Percentiles rank a stretch among this genome's conserved stretches.
Conservation (phyloP, 176 grass and related monocot species). For the Carex cristatella region DNA sequence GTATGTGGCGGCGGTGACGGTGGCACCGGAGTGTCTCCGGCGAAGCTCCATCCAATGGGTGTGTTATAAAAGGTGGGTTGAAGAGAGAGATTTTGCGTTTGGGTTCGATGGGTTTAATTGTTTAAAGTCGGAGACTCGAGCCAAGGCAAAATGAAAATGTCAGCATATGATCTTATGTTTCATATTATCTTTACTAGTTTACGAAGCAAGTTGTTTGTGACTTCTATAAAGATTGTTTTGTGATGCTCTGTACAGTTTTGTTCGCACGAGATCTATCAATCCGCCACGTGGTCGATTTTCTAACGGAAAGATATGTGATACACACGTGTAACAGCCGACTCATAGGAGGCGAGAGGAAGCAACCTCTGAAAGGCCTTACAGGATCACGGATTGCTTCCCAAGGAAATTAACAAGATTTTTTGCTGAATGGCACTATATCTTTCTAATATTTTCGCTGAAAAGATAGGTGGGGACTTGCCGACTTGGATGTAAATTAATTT, state of each 20-base stretch:
- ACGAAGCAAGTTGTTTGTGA: not conserved
- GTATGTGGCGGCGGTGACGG: not conserved
- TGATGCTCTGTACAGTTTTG: not conserved
- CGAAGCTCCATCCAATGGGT: conserved; percentile 15
- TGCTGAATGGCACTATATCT: not conserved
- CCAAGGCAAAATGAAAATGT: not conserved
- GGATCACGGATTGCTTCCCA: not conserved
- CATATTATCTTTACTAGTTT: too few species aligned
- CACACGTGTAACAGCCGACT: not conserved
- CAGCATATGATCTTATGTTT: not conserved
- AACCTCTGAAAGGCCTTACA: not conserved
- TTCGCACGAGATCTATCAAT: not conserved
- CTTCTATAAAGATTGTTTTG: not conserved
- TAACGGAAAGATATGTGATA: not conserved
- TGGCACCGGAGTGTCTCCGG: conserved; percentile 15
- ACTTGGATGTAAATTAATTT: not conserved
- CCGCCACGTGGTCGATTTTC: not conserved
- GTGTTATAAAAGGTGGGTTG: not conserved
- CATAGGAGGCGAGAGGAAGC: not conserved
- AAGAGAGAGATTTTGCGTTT: too few species aligned
- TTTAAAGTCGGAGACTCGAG: not conserved
- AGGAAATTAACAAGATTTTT: not conserved
- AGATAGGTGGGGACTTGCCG: too few species aligned
- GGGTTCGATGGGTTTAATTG: not conserved
- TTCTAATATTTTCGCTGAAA: not conserved